Conservation (phyloP, 176 grass and related monocot species). For the Eleusine coracana region DNA sequence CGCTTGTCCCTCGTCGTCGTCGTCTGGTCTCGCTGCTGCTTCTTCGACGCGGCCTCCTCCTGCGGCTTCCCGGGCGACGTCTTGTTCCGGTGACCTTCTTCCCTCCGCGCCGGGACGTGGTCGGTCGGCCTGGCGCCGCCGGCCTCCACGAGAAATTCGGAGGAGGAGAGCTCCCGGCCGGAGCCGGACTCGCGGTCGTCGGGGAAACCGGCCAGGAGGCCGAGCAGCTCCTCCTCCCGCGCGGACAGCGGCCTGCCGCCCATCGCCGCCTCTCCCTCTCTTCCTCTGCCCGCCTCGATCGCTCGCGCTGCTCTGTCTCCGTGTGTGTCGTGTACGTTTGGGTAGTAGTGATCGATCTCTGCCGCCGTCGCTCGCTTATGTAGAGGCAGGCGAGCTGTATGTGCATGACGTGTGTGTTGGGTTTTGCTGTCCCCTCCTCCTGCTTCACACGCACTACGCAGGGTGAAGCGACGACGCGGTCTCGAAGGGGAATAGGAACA, state of each 20-base stretch:
- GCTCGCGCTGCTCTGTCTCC: background rate
- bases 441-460: no score
- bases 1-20: conserved; percentile 12
- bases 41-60: background rate
- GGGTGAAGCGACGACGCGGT: background rate
- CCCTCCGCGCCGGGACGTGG: background rate
- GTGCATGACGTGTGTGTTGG: background rate
- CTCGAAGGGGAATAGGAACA: background rate
- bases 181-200: background rate
- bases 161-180: conserved; percentile 61
- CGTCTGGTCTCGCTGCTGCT: background rate
- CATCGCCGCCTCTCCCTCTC: background rate
- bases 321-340: background rate
- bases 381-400: background rate
- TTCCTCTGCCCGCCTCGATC: background rate
- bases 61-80: background rate
- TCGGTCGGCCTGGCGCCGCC: background rate
- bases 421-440: background rate
- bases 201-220: conserved; percentile 49
- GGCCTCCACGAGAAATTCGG: conserved; percentile 43
- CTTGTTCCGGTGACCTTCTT: background rate
- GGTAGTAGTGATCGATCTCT: background rate
- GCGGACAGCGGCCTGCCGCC: conserved; percentile 28
- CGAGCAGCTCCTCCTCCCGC: conserved; percentile 60
- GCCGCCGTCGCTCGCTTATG: background rate